Evolutionary conservation across 768 basidiomycete species (phyloP).

Genomic region (Dentipellis sp.): DNA sequence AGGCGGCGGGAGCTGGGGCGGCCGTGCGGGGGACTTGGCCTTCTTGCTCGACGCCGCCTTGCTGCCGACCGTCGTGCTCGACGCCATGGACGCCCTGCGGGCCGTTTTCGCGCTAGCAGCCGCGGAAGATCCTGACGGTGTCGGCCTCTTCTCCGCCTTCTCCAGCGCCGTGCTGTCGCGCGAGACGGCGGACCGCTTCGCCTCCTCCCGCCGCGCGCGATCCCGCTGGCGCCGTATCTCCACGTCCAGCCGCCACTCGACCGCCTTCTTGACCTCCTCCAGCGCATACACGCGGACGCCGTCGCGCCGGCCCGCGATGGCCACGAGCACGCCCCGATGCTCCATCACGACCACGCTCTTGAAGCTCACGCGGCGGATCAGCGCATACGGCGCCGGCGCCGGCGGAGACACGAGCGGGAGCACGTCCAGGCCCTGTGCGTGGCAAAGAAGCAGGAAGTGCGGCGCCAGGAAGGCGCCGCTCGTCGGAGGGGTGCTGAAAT

Average conservation of each 20-base stretch:
- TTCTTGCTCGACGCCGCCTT: slow-evolving; percentile 11
- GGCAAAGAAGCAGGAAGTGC: slow-evolving; percentile 76
- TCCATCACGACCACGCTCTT: slow-evolving; percentile 91
- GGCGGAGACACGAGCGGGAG: slow-evolving; percentile 74
- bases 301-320: slow-evolving; percentile 79
- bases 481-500: slow-evolving; percentile 67
- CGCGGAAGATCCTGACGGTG: slow-evolving; percentile 13
- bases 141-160: slow-evolving; percentile 14
- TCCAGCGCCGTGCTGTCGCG: slow-evolving; percentile 21
- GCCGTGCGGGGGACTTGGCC: slow-evolving; percentile 12
- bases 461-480: slow-evolving; percentile 76
- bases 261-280: slow-evolving; percentile 76
- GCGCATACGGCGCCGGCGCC: slow-evolving; percentile 65
- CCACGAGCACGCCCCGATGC: slow-evolving; percentile 83
- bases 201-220: slow-evolving; percentile 54
- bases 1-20: slow-evolving; percentile 6
- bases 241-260: slow-evolving; percentile 82
- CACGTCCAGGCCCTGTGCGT: slow-evolving; percentile 80
- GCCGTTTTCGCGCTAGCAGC: slow-evolving; percentile 8
- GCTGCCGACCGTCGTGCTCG: background rate
- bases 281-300: slow-evolving; percentile 85
- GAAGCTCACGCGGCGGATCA: slow-evolving; percentile 74
- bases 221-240: slow-evolving; percentile 72
- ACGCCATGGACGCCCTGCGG: slow-evolving; percentile 5
- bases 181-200: slow-evolving; percentile 39